These are phyloP conservation scores for Pseudozyma thailandica DNA, from an alignment of 1,284 basidiomycete species.

Conservation along the genomic window DNA sequence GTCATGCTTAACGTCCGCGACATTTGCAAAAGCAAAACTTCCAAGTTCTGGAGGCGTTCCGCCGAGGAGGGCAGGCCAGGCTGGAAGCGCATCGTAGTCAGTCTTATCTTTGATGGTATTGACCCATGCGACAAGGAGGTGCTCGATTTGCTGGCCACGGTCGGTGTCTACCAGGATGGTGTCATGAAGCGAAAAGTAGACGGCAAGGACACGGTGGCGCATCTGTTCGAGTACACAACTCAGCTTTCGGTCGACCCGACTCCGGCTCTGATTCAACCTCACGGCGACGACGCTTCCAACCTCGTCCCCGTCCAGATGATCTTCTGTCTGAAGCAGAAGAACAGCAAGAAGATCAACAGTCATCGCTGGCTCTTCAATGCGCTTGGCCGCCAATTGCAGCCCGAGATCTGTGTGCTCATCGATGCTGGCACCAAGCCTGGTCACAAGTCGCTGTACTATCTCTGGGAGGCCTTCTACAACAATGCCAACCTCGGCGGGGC, in stretches of 20 bases:
- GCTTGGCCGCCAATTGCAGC: constrained; percentile 77
- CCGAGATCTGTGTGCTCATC: constrained; percentile 65
- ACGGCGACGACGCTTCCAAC: constrained; percentile 81
- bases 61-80: constrained; percentile 79
- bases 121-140: constrained; percentile 88
- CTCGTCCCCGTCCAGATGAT: constrained; percentile 94
- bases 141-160: constrained; percentile 69
- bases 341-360: constrained; percentile 76
- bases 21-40: constrained; percentile 93
- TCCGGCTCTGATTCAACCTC: constrained; percentile 88
- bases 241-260: constrained; percentile 80
- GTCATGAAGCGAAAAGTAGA: constrained; percentile 93
- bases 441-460: constrained; percentile 64
- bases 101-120: constrained; percentile 86
- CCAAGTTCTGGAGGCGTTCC: constrained; percentile 79
- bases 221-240: constrained; percentile 79
- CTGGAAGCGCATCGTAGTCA: constrained; percentile 93
- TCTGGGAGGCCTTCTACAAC: constrained; percentile 68
- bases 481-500: constrained; percentile 65
- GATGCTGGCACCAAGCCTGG: constrained; percentile 67
- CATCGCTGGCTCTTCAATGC: constrained; percentile 97
- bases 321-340: constrained; percentile 93
- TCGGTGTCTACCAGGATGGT: constrained; percentile 73
- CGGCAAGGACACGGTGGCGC: constrained; percentile 85
- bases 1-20: constrained; percentile 98